Evolutionary conservation across 179 eudicot genomes (phyloP), one percentile per base, ranked within the genome.

Genomic region (Beta corolliflora): DNA sequence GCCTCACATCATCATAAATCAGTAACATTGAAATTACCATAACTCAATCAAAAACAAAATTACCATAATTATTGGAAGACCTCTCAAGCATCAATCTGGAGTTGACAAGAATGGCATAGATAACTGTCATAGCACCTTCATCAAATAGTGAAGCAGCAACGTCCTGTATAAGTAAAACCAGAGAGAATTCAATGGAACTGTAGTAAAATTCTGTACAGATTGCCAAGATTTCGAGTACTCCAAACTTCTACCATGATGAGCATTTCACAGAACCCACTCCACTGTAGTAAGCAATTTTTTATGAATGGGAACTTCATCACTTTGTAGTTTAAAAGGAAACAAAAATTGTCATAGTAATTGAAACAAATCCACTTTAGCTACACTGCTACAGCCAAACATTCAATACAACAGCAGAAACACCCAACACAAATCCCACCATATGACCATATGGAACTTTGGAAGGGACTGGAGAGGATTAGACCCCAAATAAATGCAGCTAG

Each of bases 21-120:
- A 56, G 14, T 1, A 70, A 60, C 13, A 44, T 76, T 52, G 66
- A 29, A 29, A 29, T 29, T 29, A 29, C 41, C 41, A 36, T 36
- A 36, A 36, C 3, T 36, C 41, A 2, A 3, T 36, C 41, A 2
- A 36, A 36, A 36, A 36, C 41, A 36, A 58, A 46, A 75, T 88
- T 70, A 97, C 99, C 99, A 81, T 97, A 97, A 83, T 90, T 93
- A 88, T 94, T 97, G 68, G 96, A 93, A 71, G 93, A 92, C 85
- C 95, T 88, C 87, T 97, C 99, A 82, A 97, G 92, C 98, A 93
- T 94, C 81, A 86, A 88, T 81, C 84, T 90, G 77, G 97, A 94
- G 84, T 94, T 90, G 80, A 97, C 83, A 73, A 97, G 85, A 83
- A 97, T 87, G 71, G 92, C 97, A 88, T 97, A 95, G 88, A 93